Base-by-base conservation (phyloP, 2,329 filamentous ascomycete species). In the Herpomyces periplanetae region DNA sequence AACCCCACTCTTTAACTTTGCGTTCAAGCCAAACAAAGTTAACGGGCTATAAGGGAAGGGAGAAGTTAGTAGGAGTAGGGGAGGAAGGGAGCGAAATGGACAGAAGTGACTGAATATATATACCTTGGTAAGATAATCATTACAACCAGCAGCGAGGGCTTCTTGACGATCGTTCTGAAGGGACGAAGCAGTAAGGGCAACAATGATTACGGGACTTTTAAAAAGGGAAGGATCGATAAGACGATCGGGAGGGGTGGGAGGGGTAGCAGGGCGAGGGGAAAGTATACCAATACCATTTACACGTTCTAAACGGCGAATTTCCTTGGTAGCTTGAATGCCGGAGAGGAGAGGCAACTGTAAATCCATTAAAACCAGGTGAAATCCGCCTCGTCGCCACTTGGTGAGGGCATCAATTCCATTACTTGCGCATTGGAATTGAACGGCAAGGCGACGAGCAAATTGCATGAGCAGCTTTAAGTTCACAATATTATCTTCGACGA, bases 1-100 rank as follows among this genome's bases (percentile, higher is more conserved):
- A 91, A 22, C 80, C 80, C 80, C 80, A 96, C 46, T 96, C 80
- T 42, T 84, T 88, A 29, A 91, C 73, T 38, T 96, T 96, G 22
- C 75, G 58, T 37, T 88, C 69, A 11, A 96, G 53, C 73, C 75
- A 96, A 23, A 84, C 64, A 34, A 88, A 88, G 36, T 85, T 85
- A 28, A 96, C 75, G 9, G 80, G 80, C 68, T 87, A 33, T 16
- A 18, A 5, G 13, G 3, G 15, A n/a, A n/a, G n/a, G n/a, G n/a
- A n/a, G 27, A 19, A 17, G 24, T 38, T 27, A 37, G 27, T 19
- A 27, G 21, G 6, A 21, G 13, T 5, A 8, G 15, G 18, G 11
- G 13, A 13, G 9, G 22, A n/a, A 18, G 8, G 14, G 10, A 12
- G 3, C 3, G 3, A 20, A 4, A 10, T 15, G 16, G 3, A 16